Conservation (phyloP, 129 eudicot genomes). For the Flaveria robusta region DNA sequence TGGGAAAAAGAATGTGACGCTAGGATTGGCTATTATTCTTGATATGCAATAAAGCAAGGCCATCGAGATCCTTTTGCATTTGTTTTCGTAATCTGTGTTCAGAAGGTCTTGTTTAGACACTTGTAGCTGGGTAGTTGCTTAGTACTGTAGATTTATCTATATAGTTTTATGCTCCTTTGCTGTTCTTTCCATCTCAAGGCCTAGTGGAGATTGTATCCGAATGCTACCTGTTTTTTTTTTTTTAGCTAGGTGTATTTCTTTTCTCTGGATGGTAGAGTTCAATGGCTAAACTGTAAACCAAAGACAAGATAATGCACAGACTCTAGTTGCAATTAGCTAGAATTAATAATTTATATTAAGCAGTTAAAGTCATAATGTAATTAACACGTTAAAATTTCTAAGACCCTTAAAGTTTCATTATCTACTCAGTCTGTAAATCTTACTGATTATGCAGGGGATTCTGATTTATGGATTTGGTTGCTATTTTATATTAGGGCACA, state of each 20-base stretch:
- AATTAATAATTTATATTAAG: not conserved
- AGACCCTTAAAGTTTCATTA: not conserved
- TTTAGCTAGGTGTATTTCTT: not conserved
- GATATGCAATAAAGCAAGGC: not conserved
- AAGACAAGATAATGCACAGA: not conserved
- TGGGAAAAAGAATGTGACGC: not conserved
- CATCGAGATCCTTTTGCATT: not conserved
- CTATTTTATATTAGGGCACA: slow-evolving; percentile 2
- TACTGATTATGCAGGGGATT: not conserved
- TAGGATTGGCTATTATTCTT: no score
- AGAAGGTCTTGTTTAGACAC: not conserved
- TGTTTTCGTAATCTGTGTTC: not conserved
- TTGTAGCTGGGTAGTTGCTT: not conserved
- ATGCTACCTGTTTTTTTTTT: not conserved
- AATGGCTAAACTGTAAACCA: not conserved
- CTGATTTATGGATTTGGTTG: not conserved
- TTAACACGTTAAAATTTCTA: not conserved
- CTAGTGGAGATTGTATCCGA: not conserved
- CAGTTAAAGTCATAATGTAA: not conserved
- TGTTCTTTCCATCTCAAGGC: not conserved
- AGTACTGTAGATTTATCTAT: no score
- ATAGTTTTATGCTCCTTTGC: no score
- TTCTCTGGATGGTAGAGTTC: not conserved
- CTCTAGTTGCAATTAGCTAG: not conserved
- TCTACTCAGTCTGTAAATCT: not conserved